Base-by-base conservation (phyloP, 2,329 filamentous ascomycete genomes). In the Pseudocercospora musae region DNA sequence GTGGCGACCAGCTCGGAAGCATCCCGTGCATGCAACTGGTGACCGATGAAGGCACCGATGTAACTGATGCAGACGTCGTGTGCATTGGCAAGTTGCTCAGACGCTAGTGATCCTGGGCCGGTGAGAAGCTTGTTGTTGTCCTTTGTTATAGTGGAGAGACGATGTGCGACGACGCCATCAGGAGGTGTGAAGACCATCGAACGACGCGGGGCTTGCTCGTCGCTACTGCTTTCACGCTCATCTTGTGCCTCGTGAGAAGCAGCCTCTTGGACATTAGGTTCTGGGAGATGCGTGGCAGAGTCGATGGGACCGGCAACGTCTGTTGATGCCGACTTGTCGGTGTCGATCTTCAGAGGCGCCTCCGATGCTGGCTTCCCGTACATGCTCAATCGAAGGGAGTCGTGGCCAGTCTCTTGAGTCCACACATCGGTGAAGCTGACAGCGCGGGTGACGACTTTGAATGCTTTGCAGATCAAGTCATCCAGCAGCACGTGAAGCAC, bases 21-120 rank as follows among this genome's bases (percentile, higher is more conserved):
- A 7, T 92, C 95, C 65, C 95, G 89, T n/a, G 93, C 95, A 74
- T 97, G 92, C 63, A 97, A 82, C 76, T 97, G 92, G 60, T 97
- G 84, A 15, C 95, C 95, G 74, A 98, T 94, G 75, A 98, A 96
- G 4, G 92, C 96, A 56, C 91, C 94, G 57, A 99, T 85, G 72
- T 93, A 90, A 6, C 93, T 95, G 58, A 99, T 80, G 72, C 98
- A 96, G 7, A 86, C 86, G 78, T 98, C 93, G 78, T 97, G 92
- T 56, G 88, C 90, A 55, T 85, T 82, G 71, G 87, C 89, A 54
- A 98, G 84, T 69, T 88, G 88, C 75, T 93, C 90, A 1, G 93
- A 96, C 33, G 95, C 91, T 63, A 97, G 82, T 70, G 90, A 89
- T 5, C 66, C 64, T 87, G 85, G 48, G 31, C 18, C 53, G 2